These are phyloP conservation scores for Zymoseptoria pseudotritici DNA, from an alignment of 2,329 filamentous ascomycete species.

Conservation along the genomic window DNA sequence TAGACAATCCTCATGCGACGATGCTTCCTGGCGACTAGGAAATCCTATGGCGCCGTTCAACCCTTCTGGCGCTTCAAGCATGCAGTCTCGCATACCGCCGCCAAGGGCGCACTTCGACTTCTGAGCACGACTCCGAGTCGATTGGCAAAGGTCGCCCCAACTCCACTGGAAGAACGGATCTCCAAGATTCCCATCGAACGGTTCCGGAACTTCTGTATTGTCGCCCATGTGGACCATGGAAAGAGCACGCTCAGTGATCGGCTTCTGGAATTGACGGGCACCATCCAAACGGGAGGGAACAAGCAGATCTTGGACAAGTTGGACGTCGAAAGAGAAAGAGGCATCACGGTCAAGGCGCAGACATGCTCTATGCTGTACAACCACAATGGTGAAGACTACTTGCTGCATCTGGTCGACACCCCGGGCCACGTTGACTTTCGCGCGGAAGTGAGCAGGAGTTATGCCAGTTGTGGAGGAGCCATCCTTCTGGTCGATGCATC, in stretches of 20 bases:
- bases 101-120: conserved; percentile 1
- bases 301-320: conserved; percentile 97
- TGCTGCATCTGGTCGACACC: conserved; percentile 92
- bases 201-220: conserved; percentile 94
- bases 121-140: conserved; percentile 12
- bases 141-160: conserved; percentile 20
- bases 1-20: conserved; percentile 37
- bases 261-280: conserved; percentile 86
- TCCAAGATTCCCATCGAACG: conserved; percentile 68
- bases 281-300: conserved; percentile 76
- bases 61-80: conserved; percentile 3
- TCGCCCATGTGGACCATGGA: conserved; percentile 97
- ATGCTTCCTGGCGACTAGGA: conserved; percentile 34
- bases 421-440: conserved; percentile 97
- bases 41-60: conserved; percentile 13
- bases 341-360: conserved; percentile 98
- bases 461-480: conserved; percentile 91
- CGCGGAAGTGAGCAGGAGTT: conserved; percentile 90
- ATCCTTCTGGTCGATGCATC: conserved; percentile 89
- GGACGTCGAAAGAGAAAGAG: conserved; percentile 89
- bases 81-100: background rate
- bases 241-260: conserved; percentile 94
- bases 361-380: conserved; percentile 97
- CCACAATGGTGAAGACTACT: conserved; percentile 75
- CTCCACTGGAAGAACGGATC: conserved; percentile 55